Conservation (phyloP, 352 stramenopile genomes). For the Phytophthora macrochlamydospora region DNA sequence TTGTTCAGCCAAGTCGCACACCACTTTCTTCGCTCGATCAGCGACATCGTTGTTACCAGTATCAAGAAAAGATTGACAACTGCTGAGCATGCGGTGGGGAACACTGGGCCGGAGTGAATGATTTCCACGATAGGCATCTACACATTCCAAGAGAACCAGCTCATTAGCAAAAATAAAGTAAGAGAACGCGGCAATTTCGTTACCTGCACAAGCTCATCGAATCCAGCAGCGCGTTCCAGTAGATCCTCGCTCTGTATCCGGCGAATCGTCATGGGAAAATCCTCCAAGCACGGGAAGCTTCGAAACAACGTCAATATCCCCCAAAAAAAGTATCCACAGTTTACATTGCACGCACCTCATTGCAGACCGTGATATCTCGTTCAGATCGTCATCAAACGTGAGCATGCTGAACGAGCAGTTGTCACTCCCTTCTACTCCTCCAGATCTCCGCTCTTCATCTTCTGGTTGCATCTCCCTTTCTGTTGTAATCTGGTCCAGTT, state of each 20-base stretch:
- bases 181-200: background rate
- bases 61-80: slow-evolving; percentile 45
- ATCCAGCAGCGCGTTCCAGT: slow-evolving; percentile 17
- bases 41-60: slow-evolving; percentile 11
- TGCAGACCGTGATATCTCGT: slow-evolving; percentile 42
- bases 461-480: slow-evolving; percentile 7
- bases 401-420: slow-evolving; percentile 44
- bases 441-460: slow-evolving; percentile 11
- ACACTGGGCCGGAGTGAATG: slow-evolving; percentile 51
- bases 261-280: slow-evolving; percentile 37
- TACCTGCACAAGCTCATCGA: slow-evolving; percentile 48
- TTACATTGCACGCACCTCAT: slow-evolving; percentile 32
- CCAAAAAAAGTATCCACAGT: background rate
- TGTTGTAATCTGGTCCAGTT: slow-evolving; percentile 8
- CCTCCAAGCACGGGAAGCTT: slow-evolving; percentile 49
- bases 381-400: slow-evolving; percentile 48
- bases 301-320: background rate
- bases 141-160: background rate
- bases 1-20: slow-evolving; percentile 49
- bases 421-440: slow-evolving; percentile 8
- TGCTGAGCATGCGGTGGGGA: slow-evolving; percentile 30
- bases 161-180: background rate
- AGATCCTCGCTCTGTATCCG: slow-evolving; percentile 24
- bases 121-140: slow-evolving; percentile 63
- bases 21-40: slow-evolving; percentile 28